Conservation (phyloP, 108 stramenopile species). For the Fistulifera pelliculosa region DNA sequence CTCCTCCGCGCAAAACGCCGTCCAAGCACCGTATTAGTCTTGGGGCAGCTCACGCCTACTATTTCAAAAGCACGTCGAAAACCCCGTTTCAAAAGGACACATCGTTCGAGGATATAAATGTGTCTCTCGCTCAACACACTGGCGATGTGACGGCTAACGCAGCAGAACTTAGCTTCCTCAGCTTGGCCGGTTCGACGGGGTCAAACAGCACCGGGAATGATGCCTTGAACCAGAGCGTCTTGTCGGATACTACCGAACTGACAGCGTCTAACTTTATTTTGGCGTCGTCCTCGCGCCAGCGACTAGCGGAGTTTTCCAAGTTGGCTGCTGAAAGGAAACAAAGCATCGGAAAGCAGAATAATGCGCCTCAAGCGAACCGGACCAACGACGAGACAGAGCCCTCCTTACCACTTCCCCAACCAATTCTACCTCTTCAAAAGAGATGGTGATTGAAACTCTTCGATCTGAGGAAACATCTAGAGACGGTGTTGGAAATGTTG, state of each 20-base stretch:
- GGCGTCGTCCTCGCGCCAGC: constrained; percentile 24
- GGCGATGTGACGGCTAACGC: not conserved
- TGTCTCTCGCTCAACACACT: not conserved
- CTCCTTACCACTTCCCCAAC: no score
- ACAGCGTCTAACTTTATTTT: constrained; percentile 67
- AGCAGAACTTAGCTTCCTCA: constrained; percentile 26
- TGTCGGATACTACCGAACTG: constrained; percentile 77
- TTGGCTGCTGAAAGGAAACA: no score
- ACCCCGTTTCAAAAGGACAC: constrained; percentile 13
- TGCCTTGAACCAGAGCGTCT: constrained; percentile 34
- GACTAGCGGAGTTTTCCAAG: constrained; percentile 1
- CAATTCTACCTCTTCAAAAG: no score
- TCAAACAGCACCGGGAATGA: constrained; percentile 21
- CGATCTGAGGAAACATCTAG: no score
- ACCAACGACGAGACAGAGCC: no score
- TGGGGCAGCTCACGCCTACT: constrained; percentile 32
- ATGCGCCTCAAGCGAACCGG: no score
- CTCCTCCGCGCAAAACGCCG: constrained; percentile 9
- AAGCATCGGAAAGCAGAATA: no score
- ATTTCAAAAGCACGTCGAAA: constrained; percentile 35
- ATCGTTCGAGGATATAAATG: not conserved
- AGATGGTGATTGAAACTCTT: no score
- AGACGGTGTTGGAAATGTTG: no score
- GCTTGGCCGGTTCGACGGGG: constrained; percentile 12
- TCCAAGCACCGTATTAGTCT: constrained; percentile 28